Percentiles rank a stretch among this genome's conserved stretches.
Conservation (phyloP, 2,329 filamentous ascomycete genomes). For the Neonectria faginata region DNA sequence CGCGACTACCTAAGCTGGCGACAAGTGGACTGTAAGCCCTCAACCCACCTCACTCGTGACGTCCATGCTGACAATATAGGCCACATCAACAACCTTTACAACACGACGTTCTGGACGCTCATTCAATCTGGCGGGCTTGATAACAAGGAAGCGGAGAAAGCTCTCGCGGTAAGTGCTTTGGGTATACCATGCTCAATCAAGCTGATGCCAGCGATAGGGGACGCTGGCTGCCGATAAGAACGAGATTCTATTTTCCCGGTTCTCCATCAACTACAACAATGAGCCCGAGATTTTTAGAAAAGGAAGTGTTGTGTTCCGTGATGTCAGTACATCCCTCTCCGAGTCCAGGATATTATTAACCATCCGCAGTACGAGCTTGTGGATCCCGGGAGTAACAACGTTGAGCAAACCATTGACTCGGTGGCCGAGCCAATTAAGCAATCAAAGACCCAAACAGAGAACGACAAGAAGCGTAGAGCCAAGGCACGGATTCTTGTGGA, state of each 20-base stretch:
- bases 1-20: conserved; percentile 97
- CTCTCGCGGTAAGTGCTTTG: conserved; percentile 71
- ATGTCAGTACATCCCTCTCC: conserved; percentile 62
- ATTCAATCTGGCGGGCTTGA: conserved; percentile 82
- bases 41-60: neutral
- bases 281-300: conserved; percentile 94
- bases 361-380: conserved; percentile 74
- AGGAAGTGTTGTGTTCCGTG: conserved; percentile 88
- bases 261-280: conserved; percentile 97
- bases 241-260: conserved; percentile 90
- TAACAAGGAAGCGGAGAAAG: conserved; percentile 82
- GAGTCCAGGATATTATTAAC: conserved; percentile 38
- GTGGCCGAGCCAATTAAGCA: conserved; percentile 66
- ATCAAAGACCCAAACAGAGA: conserved; percentile 86
- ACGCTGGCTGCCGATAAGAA: conserved; percentile 91
- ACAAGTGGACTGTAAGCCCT: conserved; percentile 86
- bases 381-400: conserved; percentile 64
- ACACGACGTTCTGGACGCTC: conserved; percentile 94
- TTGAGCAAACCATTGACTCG: conserved; percentile 59
- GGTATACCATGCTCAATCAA: neutral
- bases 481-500: conserved; percentile 86
- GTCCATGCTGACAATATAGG: conserved; percentile 61
- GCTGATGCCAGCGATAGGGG: conserved; percentile 65
- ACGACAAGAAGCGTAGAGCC: conserved; percentile 80
- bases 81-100: conserved; percentile 98